These are phyloP conservation scores for Moniliella sp. DNA, from an alignment of 1,284 basidiomycete genomes.

Conservation along the genomic window DNA sequence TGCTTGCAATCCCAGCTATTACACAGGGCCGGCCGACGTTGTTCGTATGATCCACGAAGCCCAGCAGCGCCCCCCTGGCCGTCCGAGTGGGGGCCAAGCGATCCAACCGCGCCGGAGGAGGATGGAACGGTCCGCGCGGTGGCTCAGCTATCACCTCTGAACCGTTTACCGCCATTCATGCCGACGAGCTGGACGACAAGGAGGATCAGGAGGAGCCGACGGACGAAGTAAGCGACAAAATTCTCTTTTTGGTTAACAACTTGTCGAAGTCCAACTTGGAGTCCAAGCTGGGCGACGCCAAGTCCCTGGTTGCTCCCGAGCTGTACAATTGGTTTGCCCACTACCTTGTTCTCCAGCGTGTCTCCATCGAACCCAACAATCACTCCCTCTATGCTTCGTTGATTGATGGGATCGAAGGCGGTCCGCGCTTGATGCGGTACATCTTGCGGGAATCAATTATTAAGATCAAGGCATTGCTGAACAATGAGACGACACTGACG, in stretches of 20 bases:
- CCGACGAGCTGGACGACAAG: slow-evolving; percentile 32
- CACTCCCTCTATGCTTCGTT: slow-evolving; percentile 91
- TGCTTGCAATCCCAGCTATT: slow-evolving; percentile 67
- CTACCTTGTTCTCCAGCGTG: slow-evolving; percentile 84
- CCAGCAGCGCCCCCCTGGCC: slow-evolving; percentile 4
- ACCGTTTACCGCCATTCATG: slow-evolving; percentile 36
- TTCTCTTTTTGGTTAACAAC: slow-evolving; percentile 95
- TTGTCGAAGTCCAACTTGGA: slow-evolving; percentile 84
- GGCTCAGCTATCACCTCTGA: slow-evolving; percentile 26
- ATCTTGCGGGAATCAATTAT: slow-evolving; percentile 73
- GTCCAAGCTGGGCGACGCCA: slow-evolving; percentile 37
- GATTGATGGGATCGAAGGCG: slow-evolving; percentile 48
- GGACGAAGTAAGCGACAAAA: slow-evolving; percentile 72
- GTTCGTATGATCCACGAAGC: slow-evolving; percentile 26
- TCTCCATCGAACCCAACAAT: slow-evolving; percentile 90
- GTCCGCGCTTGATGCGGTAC: slow-evolving; percentile 35
- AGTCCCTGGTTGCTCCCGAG: slow-evolving; percentile 15
- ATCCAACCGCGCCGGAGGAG: slow-evolving; percentile 1
- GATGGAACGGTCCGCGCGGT: background rate
- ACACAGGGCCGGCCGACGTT: slow-evolving; percentile 72
- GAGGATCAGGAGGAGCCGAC: slow-evolving; percentile 42
- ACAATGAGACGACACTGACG: slow-evolving; percentile 71
- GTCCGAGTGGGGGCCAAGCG: slow-evolving; percentile 2
- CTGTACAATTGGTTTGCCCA: slow-evolving; percentile 68
- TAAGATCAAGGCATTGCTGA: slow-evolving; percentile 62